phyloP scores from a whole-genome alignment of 805 yeast genomes.

The Wickerhamiella cacticola region DNA sequence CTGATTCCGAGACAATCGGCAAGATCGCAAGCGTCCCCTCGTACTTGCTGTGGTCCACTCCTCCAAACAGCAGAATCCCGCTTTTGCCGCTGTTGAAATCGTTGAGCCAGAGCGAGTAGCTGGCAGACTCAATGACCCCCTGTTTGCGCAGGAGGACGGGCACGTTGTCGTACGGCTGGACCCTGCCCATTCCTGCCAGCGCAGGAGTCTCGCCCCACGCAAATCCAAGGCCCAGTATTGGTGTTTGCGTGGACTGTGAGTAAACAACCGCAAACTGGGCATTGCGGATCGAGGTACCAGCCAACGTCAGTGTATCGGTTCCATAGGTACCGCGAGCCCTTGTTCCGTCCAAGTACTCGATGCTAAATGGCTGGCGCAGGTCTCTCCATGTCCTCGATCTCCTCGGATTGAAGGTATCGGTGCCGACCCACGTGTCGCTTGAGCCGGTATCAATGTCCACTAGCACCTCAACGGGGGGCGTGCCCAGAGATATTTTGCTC shows the following conservation, averaged over 20 bases:
- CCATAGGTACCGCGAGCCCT: constrained; percentile 41
- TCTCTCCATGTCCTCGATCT: background rate
- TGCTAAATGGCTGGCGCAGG: constrained; percentile 24
- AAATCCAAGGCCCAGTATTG: constrained; percentile 69
- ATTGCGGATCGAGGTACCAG: constrained; percentile 36
- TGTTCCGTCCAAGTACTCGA: constrained; percentile 35
- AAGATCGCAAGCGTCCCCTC: constrained; percentile 26
- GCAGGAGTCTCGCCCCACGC: constrained; percentile 38
- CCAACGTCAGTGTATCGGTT: constrained; percentile 48
- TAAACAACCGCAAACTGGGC: constrained; percentile 64
- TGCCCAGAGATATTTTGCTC: background rate
- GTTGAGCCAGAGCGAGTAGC: constrained; percentile 38
- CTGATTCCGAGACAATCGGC: constrained; percentile 16
- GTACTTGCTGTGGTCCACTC: constrained; percentile 30
- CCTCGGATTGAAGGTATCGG: background rate
- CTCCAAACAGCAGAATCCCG: constrained; percentile 32
- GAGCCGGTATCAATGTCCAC: constrained; percentile 60
- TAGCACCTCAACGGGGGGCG: background rate
- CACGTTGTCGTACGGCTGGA: constrained; percentile 32
- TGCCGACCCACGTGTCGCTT: constrained; percentile 46
- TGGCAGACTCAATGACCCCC: constrained; percentile 32
- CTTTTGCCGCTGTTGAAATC: constrained; percentile 24
- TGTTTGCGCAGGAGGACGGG: constrained; percentile 43
- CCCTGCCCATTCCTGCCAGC: background rate
- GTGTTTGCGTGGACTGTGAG: constrained; percentile 43